Conservation (phyloP, 805 yeast species). For the Metschnikowia borealis region DNA sequence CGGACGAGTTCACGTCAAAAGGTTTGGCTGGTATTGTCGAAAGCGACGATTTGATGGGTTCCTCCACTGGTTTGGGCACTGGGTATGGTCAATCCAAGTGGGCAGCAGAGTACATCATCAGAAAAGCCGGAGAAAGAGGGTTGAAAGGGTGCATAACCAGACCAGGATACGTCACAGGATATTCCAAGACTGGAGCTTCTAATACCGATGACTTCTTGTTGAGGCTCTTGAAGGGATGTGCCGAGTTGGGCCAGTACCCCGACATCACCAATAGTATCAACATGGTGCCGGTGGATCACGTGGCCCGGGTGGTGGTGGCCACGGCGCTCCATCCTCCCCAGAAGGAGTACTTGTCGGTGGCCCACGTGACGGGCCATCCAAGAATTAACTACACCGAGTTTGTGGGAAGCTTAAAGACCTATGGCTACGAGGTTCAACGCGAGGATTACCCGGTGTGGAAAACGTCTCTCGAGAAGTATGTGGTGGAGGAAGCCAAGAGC, state of each 20-base stretch:
- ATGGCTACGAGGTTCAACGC: conserved; percentile 66
- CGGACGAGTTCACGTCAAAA: conserved; percentile 61
- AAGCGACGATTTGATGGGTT: conserved; percentile 77
- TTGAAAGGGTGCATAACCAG: conserved; percentile 84
- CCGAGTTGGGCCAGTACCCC: conserved; percentile 82
- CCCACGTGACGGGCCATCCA: conserved; percentile 98
- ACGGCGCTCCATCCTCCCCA: conserved; percentile 74
- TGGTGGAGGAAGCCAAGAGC: conserved; percentile 68
- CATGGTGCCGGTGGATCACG: conserved; percentile 98
- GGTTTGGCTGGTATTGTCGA: conserved; percentile 78
- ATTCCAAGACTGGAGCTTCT: conserved; percentile 75
- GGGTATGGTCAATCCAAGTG: conserved; percentile 98
- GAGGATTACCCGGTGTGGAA: conserved; percentile 80
- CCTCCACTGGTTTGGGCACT: conserved; percentile 74
- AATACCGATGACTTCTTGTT: conserved; percentile 96
- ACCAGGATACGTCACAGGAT: conserved; percentile 96
- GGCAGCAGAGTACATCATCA: conserved; percentile 88
- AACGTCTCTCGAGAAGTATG: conserved; percentile 66
- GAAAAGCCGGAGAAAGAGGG: conserved; percentile 86
- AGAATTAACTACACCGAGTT: conserved; percentile 77
- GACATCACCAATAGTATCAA: conserved; percentile 83
- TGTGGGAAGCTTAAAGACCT: conserved; percentile 57
- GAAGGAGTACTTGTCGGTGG: conserved; percentile 56
- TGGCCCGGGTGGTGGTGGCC: conserved; percentile 85
- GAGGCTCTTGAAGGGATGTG: conserved; percentile 92